These are phyloP conservation scores for Oryza coarctata DNA, from an alignment of 176 grass and related monocot genomes.

Conservation along the genomic window DNA sequence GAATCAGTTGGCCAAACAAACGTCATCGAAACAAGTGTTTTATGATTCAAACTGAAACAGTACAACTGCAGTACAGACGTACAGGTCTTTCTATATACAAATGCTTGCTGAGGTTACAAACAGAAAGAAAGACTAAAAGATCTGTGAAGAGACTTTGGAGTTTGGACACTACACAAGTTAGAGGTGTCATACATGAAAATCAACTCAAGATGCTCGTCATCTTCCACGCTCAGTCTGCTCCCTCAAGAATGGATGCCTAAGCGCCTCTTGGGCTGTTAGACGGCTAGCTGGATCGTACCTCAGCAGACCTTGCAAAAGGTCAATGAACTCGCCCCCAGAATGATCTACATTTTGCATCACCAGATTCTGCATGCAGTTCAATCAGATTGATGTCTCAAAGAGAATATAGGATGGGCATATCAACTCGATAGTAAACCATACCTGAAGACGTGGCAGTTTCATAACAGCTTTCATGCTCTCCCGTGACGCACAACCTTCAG, in stretches of 20 bases:
- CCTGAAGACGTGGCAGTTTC: conserved; percentile 69
- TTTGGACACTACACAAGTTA: not conserved
- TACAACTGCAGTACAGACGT: no score
- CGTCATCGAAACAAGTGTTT: no score
- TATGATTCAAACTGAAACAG: not conserved
- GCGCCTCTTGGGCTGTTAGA: conserved; percentile 54
- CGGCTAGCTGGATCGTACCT: conserved; percentile 68
- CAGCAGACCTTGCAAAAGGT: conserved; percentile 72
- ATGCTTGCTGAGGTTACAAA: not conserved
- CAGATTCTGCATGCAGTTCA: conserved; percentile 46
- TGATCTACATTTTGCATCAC: conserved; percentile 64
- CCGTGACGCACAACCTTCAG: conserved; percentile 70
- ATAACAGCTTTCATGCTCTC: conserved; percentile 86
- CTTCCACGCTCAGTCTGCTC: conserved; percentile 17
- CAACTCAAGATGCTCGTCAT: not conserved
- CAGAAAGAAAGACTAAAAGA: not conserved
- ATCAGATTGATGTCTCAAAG: not conserved
- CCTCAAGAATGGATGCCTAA: conserved; percentile 72
- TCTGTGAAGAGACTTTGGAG: not conserved
- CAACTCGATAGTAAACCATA: not conserved
- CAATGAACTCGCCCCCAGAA: conserved; percentile 66
- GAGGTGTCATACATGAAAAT: not conserved
- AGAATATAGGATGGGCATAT: not conserved
- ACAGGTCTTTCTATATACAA: not conserved
- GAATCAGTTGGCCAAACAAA: not conserved